A percentile compares a stretch with the other conserved stretches of the same genome.
phyloP scores from a whole-genome alignment of 306 rosid genomes.

The Corylus americana region DNA sequence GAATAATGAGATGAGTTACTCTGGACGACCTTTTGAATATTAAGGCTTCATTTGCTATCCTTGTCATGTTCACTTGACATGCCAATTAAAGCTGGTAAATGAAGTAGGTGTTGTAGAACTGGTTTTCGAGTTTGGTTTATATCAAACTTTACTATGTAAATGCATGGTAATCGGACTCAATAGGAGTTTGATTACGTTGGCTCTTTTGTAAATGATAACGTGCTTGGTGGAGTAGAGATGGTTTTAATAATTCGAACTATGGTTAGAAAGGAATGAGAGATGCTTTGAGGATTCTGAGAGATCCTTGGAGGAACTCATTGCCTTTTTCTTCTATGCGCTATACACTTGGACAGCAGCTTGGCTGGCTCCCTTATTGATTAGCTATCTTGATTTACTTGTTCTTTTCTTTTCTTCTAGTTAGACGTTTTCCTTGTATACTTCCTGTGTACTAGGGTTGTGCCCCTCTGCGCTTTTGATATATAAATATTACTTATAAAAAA shows the following conservation, averaged over 20 bases:
- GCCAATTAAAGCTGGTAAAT: conserved; percentile 5
- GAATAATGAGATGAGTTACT: conserved; percentile 40
- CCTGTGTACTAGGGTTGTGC: too few species aligned
- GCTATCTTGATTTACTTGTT: too few species aligned
- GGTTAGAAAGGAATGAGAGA: too few species aligned
- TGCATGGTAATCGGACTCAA: not conserved
- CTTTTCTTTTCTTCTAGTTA: too few species aligned
- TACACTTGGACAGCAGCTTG: too few species aligned
- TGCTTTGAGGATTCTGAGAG: too few species aligned
- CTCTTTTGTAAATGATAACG: not conserved
- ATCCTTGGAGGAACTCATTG: too few species aligned
- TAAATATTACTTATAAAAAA: too few species aligned
- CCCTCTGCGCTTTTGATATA: too few species aligned
- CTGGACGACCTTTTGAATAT: conserved; percentile 49
- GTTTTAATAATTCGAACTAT: not conserved
- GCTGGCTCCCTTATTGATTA: too few species aligned
- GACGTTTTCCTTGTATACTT: too few species aligned
- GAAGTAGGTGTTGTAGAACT: conserved; percentile 11
- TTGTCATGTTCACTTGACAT: conserved; percentile 10
- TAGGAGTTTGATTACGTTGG: not conserved
- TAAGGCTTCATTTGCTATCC: conserved; percentile 21
- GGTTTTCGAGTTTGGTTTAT: conserved; percentile 11
- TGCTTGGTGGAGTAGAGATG: conserved; percentile 1
- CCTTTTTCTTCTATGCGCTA: too few species aligned
- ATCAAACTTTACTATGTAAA: not conserved